phyloP scores from a whole-genome alignment of 2,329 filamentous ascomycete genomes.

The Xenoacremonium recifei region DNA sequence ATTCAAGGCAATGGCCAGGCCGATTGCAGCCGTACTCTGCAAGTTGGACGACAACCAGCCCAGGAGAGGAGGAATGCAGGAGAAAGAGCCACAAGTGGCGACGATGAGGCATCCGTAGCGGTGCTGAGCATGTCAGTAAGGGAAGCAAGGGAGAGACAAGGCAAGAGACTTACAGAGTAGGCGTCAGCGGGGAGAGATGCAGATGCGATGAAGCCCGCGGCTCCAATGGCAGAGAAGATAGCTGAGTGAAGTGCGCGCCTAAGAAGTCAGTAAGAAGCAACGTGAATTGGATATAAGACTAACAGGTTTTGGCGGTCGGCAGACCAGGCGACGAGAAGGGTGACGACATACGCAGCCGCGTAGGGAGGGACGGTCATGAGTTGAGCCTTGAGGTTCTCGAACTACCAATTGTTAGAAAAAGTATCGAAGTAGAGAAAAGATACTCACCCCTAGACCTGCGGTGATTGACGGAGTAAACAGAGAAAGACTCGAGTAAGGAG shows the following conservation, averaged over 20 bases:
- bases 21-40: slow-evolving; percentile 59
- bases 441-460: slow-evolving; percentile 39
- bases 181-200: slow-evolving; percentile 57
- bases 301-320: slow-evolving; percentile 56
- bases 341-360: slow-evolving; percentile 49
- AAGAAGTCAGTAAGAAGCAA: background rate
- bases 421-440: background rate
- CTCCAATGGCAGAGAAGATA: slow-evolving; percentile 43
- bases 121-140: slow-evolving; percentile 15
- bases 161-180: slow-evolving; percentile 34
- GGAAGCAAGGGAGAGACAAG: background rate
- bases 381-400: slow-evolving; percentile 47
- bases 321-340: slow-evolving; percentile 47
- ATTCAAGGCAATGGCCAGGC: slow-evolving; percentile 66
- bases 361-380: slow-evolving; percentile 63
- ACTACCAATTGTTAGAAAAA: background rate
- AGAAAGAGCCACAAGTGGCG: slow-evolving; percentile 61
- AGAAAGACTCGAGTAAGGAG: slow-evolving; percentile 55
- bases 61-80: slow-evolving; percentile 63
- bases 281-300: background rate
- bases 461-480: slow-evolving; percentile 60
- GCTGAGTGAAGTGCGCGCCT: slow-evolving; percentile 40
- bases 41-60: slow-evolving; percentile 68
- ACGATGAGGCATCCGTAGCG: slow-evolving; percentile 68
- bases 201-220: slow-evolving; percentile 53